These are phyloP conservation scores for Kalmusia sp. DNA, from an alignment of 2,329 filamentous ascomycete species.

Conservation along the genomic window DNA sequence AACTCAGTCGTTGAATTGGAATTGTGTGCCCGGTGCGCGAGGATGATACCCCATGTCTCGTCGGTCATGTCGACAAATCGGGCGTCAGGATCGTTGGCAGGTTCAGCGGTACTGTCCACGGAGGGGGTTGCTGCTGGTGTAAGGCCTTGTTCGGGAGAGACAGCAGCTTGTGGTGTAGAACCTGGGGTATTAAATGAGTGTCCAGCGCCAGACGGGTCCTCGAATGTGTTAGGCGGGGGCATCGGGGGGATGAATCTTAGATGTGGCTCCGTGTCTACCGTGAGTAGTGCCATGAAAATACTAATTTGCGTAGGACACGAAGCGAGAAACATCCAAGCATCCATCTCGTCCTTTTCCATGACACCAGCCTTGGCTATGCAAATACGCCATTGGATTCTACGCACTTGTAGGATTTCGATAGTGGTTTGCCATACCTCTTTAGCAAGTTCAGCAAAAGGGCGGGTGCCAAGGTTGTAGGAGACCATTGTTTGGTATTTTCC, in stretches of 20 bases:
- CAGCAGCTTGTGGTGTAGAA: slow-evolving; percentile 42
- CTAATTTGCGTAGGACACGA: slow-evolving; percentile 45
- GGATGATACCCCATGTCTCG: slow-evolving; percentile 76
- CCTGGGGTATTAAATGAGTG: slow-evolving; percentile 41
- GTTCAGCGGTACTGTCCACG: slow-evolving; percentile 56
- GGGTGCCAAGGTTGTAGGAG: slow-evolving; percentile 73
- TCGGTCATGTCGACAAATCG: slow-evolving; percentile 76
- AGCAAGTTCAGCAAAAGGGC: slow-evolving; percentile 69
- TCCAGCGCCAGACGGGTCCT: slow-evolving; percentile 19
- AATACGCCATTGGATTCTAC: slow-evolving; percentile 78
- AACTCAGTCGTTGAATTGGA: slow-evolving; percentile 43
- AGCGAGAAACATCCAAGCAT: slow-evolving; percentile 49
- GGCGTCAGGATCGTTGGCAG: slow-evolving; percentile 64
- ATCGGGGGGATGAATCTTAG: slow-evolving; percentile 66
- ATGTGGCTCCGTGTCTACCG: slow-evolving; percentile 70
- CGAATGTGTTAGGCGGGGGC: slow-evolving; percentile 20
- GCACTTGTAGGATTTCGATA: slow-evolving; percentile 71
- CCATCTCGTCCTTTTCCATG: slow-evolving; percentile 71
- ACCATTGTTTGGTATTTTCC: slow-evolving; percentile 76
- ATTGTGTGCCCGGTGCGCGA: slow-evolving; percentile 63
- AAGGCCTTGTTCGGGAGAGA: slow-evolving; percentile 47
- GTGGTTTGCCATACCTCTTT: slow-evolving; percentile 82
- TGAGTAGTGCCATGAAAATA: slow-evolving; percentile 61
- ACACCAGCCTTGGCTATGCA: slow-evolving; percentile 75
- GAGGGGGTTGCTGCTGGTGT: slow-evolving; percentile 74